Conservation (phyloP, 2,329 filamentous ascomycete genomes). For the Macrophomina tecta region DNA sequence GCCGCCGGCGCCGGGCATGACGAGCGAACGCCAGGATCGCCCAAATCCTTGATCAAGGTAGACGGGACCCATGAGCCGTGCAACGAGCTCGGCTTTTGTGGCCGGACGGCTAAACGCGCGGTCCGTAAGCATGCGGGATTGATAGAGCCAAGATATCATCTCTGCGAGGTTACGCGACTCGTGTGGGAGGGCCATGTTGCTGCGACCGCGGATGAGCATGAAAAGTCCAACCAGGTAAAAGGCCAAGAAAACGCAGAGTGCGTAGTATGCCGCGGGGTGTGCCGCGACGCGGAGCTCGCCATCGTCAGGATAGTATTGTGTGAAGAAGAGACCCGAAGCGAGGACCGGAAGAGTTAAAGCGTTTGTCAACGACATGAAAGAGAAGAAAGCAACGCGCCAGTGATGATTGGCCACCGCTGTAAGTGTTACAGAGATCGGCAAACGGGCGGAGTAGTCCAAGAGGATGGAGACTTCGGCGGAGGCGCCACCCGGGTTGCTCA, state of each 20-base stretch:
- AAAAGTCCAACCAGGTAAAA: constrained; percentile 72
- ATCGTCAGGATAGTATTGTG: constrained; percentile 61
- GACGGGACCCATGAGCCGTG: constrained; percentile 66
- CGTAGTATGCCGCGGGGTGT: constrained; percentile 73
- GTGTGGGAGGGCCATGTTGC: constrained; percentile 73
- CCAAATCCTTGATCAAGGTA: constrained; percentile 52
- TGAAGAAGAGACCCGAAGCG: constrained; percentile 75
- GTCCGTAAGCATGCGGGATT: constrained; percentile 74
- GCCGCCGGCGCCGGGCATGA: constrained; percentile 36
- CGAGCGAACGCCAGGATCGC: constrained; percentile 37
- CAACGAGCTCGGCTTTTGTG: constrained; percentile 72
- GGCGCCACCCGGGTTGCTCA: constrained; percentile 64
- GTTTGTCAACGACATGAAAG: constrained; percentile 64
- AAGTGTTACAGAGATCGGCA: constrained; percentile 65
- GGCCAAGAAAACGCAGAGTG: constrained; percentile 73
- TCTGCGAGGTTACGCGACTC: constrained; percentile 75
- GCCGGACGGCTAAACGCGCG: constrained; percentile 72
- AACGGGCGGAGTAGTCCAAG: constrained; percentile 71
- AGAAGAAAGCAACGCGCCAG: constrained; percentile 68
- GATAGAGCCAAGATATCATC: constrained; percentile 77
- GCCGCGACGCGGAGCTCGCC: constrained; percentile 63
- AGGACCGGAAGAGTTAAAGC: constrained; percentile 67
- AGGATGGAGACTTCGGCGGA: constrained; percentile 69
- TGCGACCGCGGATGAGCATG: constrained; percentile 63
- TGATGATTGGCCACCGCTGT: constrained; percentile 67